Evolutionary conservation across 179 eudicot genomes (phyloP), one percentile per base, ranked within the genome.

Genomic region (Heliamphora pulchella): DNA sequence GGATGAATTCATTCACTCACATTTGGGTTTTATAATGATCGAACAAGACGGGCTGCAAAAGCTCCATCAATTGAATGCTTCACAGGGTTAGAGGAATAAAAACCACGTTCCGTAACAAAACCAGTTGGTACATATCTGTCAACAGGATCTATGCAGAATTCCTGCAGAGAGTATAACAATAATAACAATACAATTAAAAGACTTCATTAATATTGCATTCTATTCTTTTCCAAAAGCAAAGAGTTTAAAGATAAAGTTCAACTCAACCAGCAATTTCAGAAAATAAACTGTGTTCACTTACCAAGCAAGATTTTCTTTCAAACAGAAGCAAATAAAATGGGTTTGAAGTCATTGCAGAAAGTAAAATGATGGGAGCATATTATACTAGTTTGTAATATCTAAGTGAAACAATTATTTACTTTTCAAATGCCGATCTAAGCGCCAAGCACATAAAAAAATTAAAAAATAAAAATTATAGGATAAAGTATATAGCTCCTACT

Each of bases 51-150:
- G 66, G 98, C 99, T 83, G 97, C 96, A 82, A 96, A 96, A 73
- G 99, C 98, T 78, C 99, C 99, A 85, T 96, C 98, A 79, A 96
- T 85, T 51, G 96, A 84, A 87, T 94, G 97, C 81, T 88, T 90
- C 81, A 96, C 94, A 61, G 98, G 99, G 79, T 85, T 89, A 54
- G 98, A 96, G 65, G 86, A 85, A 72, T 87, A 96, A 86, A 93
- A 96, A 67, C 98, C 97, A 17, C 80, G 80, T 71, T 86, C 87
- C 0, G 91, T 90, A 11, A 90, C 77, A 86, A 96, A 96, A 64
- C 84, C 87, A 63, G 87, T 64, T 6, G 90, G 85, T 59, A 92
- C 91, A 74, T 84, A 92, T 84, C 81, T 84, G 75, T 87, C 82
- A 58, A 82, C 94, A 31, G 94, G 89, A 72, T 96, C 98, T 81